Base-by-base conservation (phyloP, 805 yeast genomes). In the Candida golubevii region DNA sequence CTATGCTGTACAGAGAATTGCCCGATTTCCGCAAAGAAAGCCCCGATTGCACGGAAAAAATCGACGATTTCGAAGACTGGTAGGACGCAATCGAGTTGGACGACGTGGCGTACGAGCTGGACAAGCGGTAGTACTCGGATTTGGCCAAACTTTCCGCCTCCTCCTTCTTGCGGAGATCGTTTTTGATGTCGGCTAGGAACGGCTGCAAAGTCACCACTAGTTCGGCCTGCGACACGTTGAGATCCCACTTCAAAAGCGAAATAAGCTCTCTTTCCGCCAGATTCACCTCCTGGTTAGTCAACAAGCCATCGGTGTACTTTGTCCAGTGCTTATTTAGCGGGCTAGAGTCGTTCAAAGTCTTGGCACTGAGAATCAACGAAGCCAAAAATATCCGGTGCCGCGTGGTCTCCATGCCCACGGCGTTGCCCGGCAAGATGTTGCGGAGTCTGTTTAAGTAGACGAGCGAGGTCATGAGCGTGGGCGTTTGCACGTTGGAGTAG, bases 261-360 rank as follows among this genome's bases (percentile, higher is more conserved):
- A 91, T 79, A 56, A 93, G 71, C 67, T 91, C 98, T 53, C 90
- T 76, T 67, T 91, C 99, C 58, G 95, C 85, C 51, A 89, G 81
- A 65, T 91, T 93, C 42, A 93, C 88, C 59, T 91, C 98, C 18
- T 74, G 74, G 33, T 86, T 69, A 8, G 82, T 61, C 48, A 91
- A 76, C 35, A 93, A 72, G 0, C 97, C 97, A 60, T 84, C 83
- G 3, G 98, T 90, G 71, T 91, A 90, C 48, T 80, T 76, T 5
- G 96, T 83, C 99, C 99, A 91, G 69, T 93, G 97, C 67, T 85
- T 90, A 69, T 91, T 91, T 62, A 91, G 77, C 35, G 99, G 99
- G 15, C 95, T 83, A 4, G 96, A 85, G 70, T 91, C 99, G 66
- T 91, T 91, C 51, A 90, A 77, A 50, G 82, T 82, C 69, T 91